phyloP scores from a whole-genome alignment of 106 monocot species.

The Posidonia australis region DNA sequence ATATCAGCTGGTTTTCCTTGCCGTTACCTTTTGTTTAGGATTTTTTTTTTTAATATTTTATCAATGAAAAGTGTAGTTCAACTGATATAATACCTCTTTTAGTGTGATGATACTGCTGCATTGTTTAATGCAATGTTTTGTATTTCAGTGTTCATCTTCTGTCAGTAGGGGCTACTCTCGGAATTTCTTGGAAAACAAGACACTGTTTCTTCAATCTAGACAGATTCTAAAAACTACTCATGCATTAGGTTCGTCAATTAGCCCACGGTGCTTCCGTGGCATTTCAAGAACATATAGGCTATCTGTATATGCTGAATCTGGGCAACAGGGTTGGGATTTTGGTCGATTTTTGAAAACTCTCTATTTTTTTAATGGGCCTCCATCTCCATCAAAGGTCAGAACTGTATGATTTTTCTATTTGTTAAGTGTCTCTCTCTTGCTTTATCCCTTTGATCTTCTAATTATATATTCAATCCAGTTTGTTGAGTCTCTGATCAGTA shows the following conservation, averaged over 20 bases:
- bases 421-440: neutral
- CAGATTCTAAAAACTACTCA: conserved; percentile 20
- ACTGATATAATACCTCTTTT: too few species aligned
- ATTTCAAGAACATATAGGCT: conserved; percentile 22
- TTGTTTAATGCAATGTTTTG: conserved; percentile 1
- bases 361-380: conserved; percentile 92
- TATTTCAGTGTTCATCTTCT: conserved; percentile 26
- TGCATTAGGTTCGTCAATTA: conserved; percentile 1
- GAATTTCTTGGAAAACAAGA: conserved; percentile 21
- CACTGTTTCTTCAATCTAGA: conserved; percentile 19
- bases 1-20: too few species aligned
- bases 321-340: conserved; percentile 73
- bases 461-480: conserved; percentile 37
- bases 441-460: neutral
- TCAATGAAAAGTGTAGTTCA: too few species aligned
- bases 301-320: conserved; percentile 44
- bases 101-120: too few species aligned
- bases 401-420: neutral
- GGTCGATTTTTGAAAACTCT: conserved; percentile 80
- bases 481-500: conserved; percentile 54
- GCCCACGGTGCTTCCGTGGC: conserved; percentile 11
- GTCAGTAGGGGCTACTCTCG: conserved; percentile 9
- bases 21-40: too few species aligned
- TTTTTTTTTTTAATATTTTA: too few species aligned
- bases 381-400: conserved; percentile 73